These are phyloP conservation scores for Phytophthora sansomeana DNA, from an alignment of 352 stramenopile species.

Conservation along the genomic window DNA sequence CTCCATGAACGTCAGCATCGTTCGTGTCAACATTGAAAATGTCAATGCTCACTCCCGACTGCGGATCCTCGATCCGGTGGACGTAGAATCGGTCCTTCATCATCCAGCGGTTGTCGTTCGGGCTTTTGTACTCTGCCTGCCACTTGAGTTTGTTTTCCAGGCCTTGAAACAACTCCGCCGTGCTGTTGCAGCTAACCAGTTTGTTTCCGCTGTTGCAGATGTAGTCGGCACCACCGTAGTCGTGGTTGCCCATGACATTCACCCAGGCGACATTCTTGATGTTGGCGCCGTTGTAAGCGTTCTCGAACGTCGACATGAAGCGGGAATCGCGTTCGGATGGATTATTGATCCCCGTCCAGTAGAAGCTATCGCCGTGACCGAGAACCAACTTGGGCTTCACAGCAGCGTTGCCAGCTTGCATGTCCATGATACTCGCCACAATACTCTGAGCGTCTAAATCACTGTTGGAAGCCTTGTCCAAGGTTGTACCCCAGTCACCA, in stretches of 20 bases:
- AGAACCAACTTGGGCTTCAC: slow-evolving; percentile 44
- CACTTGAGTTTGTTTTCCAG: slow-evolving; percentile 24
- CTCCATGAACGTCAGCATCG: slow-evolving; percentile 19
- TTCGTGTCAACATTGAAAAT: slow-evolving; percentile 76
- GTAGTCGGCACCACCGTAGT: slow-evolving; percentile 18
- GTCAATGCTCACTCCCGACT: slow-evolving; percentile 49
- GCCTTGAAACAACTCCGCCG: slow-evolving; percentile 13
- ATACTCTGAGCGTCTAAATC: slow-evolving; percentile 38
- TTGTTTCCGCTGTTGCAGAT: slow-evolving; percentile 16
- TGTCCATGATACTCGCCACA: slow-evolving; percentile 42
- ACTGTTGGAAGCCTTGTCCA: slow-evolving; percentile 39
- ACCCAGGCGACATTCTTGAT: slow-evolving; percentile 23
- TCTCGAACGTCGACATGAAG: slow-evolving; percentile 14
- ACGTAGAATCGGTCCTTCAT: slow-evolving; percentile 20
- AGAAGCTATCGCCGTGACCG: slow-evolving; percentile 23
- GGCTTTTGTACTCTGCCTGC: slow-evolving; percentile 17
- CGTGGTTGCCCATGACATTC: not conserved
- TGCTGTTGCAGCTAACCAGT: slow-evolving; percentile 13
- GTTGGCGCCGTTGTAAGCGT: slow-evolving; percentile 10
- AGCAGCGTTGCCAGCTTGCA: slow-evolving; percentile 34
- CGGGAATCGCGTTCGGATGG: slow-evolving; percentile 15
- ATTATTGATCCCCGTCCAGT: slow-evolving; percentile 26
- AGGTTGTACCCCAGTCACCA: slow-evolving; percentile 51
- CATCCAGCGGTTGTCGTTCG: slow-evolving; percentile 10
- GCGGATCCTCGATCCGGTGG: slow-evolving; percentile 22